phyloP scores from a whole-genome alignment of 768 basidiomycete species.

The Tylopilus plumbeoviolaceoides region DNA sequence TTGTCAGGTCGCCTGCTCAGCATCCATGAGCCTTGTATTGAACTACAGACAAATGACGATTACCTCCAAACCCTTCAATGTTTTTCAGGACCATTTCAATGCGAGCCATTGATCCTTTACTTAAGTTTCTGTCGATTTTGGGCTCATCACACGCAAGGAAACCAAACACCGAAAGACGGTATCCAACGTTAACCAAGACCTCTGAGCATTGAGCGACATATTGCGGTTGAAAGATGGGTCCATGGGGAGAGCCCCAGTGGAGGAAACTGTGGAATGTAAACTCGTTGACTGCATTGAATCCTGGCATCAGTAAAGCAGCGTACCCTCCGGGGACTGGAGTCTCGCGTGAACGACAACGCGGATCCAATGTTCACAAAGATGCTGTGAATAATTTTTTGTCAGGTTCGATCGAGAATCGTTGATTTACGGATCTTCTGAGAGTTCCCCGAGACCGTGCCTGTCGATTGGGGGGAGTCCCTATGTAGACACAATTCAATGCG shows the following conservation, averaged over 20 bases:
- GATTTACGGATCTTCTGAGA: slow-evolving; percentile 65
- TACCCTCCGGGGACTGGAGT: slow-evolving; percentile 52
- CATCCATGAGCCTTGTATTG: not conserved
- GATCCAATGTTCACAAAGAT: slow-evolving; percentile 62
- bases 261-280: not conserved
- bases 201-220: slow-evolving; percentile 59
- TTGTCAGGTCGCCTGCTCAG: slow-evolving; percentile 48
- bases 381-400: slow-evolving; percentile 29
- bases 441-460: slow-evolving; percentile 61
- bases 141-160: slow-evolving; percentile 66
- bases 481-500: not conserved
- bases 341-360: slow-evolving; percentile 44
- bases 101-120: slow-evolving; percentile 83
- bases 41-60: not conserved
- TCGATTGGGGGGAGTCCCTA: slow-evolving; percentile 51
- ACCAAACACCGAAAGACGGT: slow-evolving; percentile 69
- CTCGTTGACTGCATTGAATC: not conserved
- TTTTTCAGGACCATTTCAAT: slow-evolving; percentile 63
- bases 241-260: not conserved
- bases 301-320: slow-evolving; percentile 2
- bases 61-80: slow-evolving; percentile 67
- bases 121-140: slow-evolving; percentile 62
- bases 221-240: slow-evolving; percentile 50
- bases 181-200: slow-evolving; percentile 73
- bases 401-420: not conserved